These are phyloP conservation scores for Botrytis medusae DNA, from an alignment of 2,329 filamentous ascomycete genomes.

Conservation along the genomic window DNA sequence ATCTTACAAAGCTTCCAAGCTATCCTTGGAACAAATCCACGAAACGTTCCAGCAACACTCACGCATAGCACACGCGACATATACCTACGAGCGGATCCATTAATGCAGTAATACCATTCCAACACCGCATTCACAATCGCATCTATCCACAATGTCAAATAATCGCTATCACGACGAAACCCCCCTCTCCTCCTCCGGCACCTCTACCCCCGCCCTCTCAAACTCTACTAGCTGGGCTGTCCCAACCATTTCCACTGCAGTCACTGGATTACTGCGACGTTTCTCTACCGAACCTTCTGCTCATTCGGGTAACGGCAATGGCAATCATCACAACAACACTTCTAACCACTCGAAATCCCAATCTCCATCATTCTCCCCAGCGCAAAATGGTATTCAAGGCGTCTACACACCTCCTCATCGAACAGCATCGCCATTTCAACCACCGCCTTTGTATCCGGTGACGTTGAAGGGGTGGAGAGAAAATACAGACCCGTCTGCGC, in stretches of 20 bases:
- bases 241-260: constrained; percentile 50
- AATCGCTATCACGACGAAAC: constrained; percentile 24
- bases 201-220: constrained; percentile 41
- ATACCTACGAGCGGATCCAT: neutral
- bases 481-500: constrained; percentile 58
- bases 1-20: neutral
- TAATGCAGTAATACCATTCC: neutral
- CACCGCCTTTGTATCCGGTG: constrained; percentile 83
- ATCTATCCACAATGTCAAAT: constrained; percentile 10
- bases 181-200: constrained; percentile 29
- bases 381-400: constrained; percentile 30
- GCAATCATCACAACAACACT: constrained; percentile 29
- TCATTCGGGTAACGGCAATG: neutral
- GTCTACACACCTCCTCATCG: constrained; percentile 45
- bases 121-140: neutral
- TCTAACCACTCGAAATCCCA: constrained; percentile 25
- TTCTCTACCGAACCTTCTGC: constrained; percentile 53
- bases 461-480: constrained; percentile 64
- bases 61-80: neutral
- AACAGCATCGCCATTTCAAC: constrained; percentile 76
- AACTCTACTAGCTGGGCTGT: constrained; percentile 46
- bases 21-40: neutral
- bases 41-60: neutral
- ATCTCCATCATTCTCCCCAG: neutral
- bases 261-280: constrained; percentile 66